Evolutionary conservation across 2,329 filamentous ascomycete species (phyloP), one percentile per base, ranked within the genome.

Genomic region (Grosmannia serpens): DNA sequence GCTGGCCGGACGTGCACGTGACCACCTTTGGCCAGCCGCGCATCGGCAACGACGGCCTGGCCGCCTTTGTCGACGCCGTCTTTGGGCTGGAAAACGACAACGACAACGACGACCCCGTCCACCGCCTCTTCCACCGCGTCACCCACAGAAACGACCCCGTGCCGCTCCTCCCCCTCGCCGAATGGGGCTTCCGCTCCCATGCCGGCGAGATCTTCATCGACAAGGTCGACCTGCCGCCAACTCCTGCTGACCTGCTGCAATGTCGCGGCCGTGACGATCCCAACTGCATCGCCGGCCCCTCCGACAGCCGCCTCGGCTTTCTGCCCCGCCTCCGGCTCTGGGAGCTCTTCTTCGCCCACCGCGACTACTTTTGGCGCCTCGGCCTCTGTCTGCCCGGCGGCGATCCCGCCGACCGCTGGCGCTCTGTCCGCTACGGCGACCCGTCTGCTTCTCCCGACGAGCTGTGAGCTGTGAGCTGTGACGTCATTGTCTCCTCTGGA

Each of bases 301-400:
- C 77, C 57, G 70, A 9, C 56, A 33, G 27, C 22, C 17, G 17
- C 41, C n/a, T 9, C 8, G 20, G 41, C 20, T n/a, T 17, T 4
- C 77, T 81, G 75, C 71, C 85, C 66, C 70, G 81, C 71, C 70
- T 91, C 65, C 88, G 87, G 70, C 79, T 95, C n/a, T 96, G 92
- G 90, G 84, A 96, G 72, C 75, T 96, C 9, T 86, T 97, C 68
- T 95, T 95, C 71, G 88, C 91, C 1, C 94, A 99, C 73, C 78
- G 94, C 46, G 94, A 99, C 73, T 99, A 99, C 71, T 97, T 99
- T 72, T 95, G 90, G 89, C 80, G 94, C 59, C 71, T 99, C 57
- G 94, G 94, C 0, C 74, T 97, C 35, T 99, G 94, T 73, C 77
- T 96, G 2, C 91, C 92, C 0, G 87, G 87, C 15, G 88, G 88